Base-by-base conservation (phyloP, 1,284 basidiomycete species). In the Takashimella koratensis region DNA sequence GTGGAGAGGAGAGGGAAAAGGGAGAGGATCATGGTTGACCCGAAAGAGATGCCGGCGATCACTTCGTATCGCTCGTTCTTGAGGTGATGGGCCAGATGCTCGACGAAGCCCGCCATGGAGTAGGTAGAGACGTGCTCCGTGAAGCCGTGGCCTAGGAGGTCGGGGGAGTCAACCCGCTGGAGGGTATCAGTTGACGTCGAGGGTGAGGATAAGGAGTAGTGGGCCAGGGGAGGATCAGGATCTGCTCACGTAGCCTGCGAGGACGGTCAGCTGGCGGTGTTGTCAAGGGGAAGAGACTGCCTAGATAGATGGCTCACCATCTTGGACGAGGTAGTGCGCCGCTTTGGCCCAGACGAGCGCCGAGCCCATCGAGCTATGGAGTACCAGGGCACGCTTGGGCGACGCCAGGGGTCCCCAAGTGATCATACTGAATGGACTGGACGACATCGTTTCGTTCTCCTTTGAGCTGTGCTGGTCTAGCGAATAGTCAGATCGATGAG, bases 91-190 rank as follows among this genome's bases (percentile, higher is more conserved):
- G 51, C 55, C 5, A 57, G 47, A 24, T 57, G 36, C 8, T 30
- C 21, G 3, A 51, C 47, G 8, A 57, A 3, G 43, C 23, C 16
- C n/a, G 26, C 27, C 39, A 53, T 40, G 41, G 47, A 50, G 55
- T 57, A 57, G n/a, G 52, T 25, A n/a, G 55, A 40, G 5, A 43
- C 16, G 45, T 49, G 54, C 16, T 45, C 44, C 2, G 47, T 43
- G 46, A 45, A 57, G 26, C 55, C 55, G 51, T 57, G 55, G 27
- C 55, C 55, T 3, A 53, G 47, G 6, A 57, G 45, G 22, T 57
- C 55, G 43, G 55, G 55, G 30, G 41, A 41, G 26, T 57, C 55
- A 12, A 57, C 55, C 11, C 55, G 46, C 55, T 57, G 27, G 10
- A 11, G 30, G 4, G 3, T 30, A 20, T 3, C 11, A 4, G 2